Percentiles rank a stretch among this genome's conserved stretches.
Conservation (phyloP, 2,329 filamentous ascomycete species). For the Epichloe elymi region DNA sequence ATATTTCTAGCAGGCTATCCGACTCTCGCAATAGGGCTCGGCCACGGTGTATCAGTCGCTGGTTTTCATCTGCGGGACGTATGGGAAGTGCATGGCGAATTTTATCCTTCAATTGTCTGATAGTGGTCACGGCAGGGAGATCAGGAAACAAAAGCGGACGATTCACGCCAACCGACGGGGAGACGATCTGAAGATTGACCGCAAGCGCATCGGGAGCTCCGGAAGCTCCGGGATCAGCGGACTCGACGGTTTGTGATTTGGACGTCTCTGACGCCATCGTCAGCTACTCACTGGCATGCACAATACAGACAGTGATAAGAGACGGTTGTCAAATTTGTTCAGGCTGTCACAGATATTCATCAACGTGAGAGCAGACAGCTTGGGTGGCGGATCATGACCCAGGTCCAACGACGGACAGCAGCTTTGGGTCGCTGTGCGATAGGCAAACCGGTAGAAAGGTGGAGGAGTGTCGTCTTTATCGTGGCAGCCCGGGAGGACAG, state of each 20-base stretch:
- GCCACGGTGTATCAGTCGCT: slow-evolving; percentile 48
- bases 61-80: slow-evolving; percentile 38
- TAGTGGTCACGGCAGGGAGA: slow-evolving; percentile 36
- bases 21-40: slow-evolving; percentile 39
- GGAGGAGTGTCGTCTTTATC: neutral
- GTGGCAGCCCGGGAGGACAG: neutral
- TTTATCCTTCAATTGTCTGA: slow-evolving; percentile 43
- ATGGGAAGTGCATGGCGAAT: slow-evolving; percentile 38
- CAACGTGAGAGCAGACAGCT: neutral
- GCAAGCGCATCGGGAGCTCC: slow-evolving; percentile 20
- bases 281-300: neutral
- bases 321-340: neutral
- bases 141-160: slow-evolving; percentile 35
- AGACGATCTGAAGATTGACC: slow-evolving; percentile 45
- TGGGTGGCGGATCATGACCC: neutral
- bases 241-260: slow-evolving; percentile 13
- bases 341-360: neutral
- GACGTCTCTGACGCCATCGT: slow-evolving; percentile 28
- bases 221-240: slow-evolving; percentile 11
- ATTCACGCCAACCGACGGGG: slow-evolving; percentile 41
- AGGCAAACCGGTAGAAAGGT: no score
- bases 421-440: neutral
- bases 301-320: neutral
- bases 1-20: slow-evolving; percentile 43
- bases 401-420: neutral